Percentiles rank a stretch among this genome's conserved stretches.
phyloP scores from a whole-genome alignment of 805 yeast genomes.

The Babjeviella inositovora region DNA sequence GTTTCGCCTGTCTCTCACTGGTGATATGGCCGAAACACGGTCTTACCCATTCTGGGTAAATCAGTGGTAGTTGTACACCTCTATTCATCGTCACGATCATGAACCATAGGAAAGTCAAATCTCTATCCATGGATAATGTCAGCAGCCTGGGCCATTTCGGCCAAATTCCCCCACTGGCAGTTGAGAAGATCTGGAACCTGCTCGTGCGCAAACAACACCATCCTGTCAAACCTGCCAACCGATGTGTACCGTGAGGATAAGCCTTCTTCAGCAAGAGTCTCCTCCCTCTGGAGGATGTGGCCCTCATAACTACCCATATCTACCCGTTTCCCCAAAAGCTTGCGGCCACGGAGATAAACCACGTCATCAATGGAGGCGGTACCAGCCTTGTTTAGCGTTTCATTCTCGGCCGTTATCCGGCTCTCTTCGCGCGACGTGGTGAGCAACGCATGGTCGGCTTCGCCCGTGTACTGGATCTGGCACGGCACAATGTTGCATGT shows the following conservation, averaged over 20 bases:
- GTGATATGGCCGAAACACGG: too few species aligned
- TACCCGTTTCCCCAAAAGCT: conserved; percentile 9
- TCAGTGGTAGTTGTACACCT: too few species aligned
- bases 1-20: too few species aligned
- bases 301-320: conserved; percentile 1
- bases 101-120: too few species aligned
- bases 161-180: too few species aligned
- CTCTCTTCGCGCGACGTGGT: conserved; percentile 4
- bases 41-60: too few species aligned
- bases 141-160: too few species aligned
- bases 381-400: conserved; percentile 1
- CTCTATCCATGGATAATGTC: too few species aligned
- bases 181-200: conserved; percentile 5
- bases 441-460: too few species aligned
- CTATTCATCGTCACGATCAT: too few species aligned
- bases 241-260: conserved; percentile 3
- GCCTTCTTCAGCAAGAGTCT: conserved; percentile 1
- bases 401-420: conserved; percentile 4
- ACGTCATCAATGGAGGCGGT: too few species aligned
- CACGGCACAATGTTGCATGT: conserved; percentile 9
- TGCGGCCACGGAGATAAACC: conserved; percentile 7
- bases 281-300: conserved; percentile 3
- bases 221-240: conserved; percentile 3
- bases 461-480: conserved; percentile 7
- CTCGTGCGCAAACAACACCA: conserved; percentile 8